Conservation (phyloP, 2,329 filamentous ascomycete genomes). For the Diaporthe citrichinensis region DNA sequence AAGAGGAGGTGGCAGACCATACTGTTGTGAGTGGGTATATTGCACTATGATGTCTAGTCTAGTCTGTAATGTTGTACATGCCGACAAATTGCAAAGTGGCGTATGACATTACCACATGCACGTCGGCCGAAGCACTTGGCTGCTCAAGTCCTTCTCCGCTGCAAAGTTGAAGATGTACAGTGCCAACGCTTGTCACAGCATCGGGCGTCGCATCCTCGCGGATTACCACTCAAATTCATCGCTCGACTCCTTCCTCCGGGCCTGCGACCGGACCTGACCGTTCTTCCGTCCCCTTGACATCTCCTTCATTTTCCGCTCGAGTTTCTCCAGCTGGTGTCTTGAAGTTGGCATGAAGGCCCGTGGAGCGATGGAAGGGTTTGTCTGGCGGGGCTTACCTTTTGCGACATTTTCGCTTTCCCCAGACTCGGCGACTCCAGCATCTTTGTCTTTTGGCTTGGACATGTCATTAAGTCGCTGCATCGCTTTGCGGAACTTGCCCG, state of each 20-base stretch:
- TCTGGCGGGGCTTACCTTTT: conserved; percentile 47
- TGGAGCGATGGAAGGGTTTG: neutral
- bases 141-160: neutral
- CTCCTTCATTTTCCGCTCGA: conserved; percentile 10
- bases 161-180: neutral
- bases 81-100: neutral
- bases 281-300: neutral
- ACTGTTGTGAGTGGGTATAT: conserved; percentile 5
- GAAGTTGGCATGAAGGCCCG: conserved; percentile 26
- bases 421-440: conserved; percentile 45
- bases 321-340: conserved; percentile 29
- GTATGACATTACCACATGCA: neutral
- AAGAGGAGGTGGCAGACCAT: neutral
- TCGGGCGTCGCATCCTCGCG: neutral
- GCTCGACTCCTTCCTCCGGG: conserved; percentile 8
- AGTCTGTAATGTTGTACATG: conserved; percentile 44
- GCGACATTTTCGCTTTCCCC: conserved; percentile 46
- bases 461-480: conserved; percentile 53
- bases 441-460: conserved; percentile 42
- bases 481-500: conserved; percentile 62
- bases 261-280: neutral
- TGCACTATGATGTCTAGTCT: neutral
- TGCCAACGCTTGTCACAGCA: neutral
- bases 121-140: neutral
- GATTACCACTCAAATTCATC: conserved; percentile 10